Evolutionary conservation across 805 yeast species (phyloP).

Genomic region (Isabelozyma heimii): DNA sequence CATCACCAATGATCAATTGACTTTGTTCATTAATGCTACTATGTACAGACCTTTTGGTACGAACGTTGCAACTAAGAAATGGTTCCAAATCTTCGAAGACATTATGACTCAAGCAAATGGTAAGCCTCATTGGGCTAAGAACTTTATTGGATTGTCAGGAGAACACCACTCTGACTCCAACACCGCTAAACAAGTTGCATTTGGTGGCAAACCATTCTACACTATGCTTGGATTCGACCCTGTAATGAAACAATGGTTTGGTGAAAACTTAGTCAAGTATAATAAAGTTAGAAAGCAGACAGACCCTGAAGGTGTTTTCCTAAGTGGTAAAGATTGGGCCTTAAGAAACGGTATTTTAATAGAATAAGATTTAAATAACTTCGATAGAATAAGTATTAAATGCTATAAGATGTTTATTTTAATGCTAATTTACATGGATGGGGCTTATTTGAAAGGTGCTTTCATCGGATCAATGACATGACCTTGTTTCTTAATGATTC

Average conservation of each 20-base stretch:
- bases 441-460: conserved; percentile 64
- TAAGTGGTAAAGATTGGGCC: conserved; percentile 80
- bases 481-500: conserved; percentile 83
- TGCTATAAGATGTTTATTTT: neutral
- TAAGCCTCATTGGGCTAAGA: conserved; percentile 98
- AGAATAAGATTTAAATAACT: conserved; percentile 5
- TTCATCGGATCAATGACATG: conserved; percentile 87
- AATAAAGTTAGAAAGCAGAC: conserved; percentile 60
- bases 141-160: conserved; percentile 63
- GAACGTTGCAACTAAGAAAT: conserved; percentile 68
- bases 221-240: conserved; percentile 79
- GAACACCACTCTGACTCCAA: conserved; percentile 35
- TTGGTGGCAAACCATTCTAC: conserved; percentile 50
- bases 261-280: conserved; percentile 61
- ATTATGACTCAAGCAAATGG: conserved; percentile 79
- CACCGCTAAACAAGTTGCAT: conserved; percentile 35
- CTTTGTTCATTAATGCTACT: conserved; percentile 88
- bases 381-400: neutral
- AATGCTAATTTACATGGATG: too few relatives aligned
- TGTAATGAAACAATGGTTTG: conserved; percentile 75
- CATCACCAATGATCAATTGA: conserved; percentile 70
- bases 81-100: conserved; percentile 84
- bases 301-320: conserved; percentile 82
- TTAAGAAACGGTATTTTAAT: conserved; percentile 69
- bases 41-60: conserved; percentile 91